A percentile compares a stretch with the other conserved stretches of the same genome.
Evolutionary conservation across 148 eudicot genomes (phyloP).

Genomic region (Fallopia convolvulus): DNA sequence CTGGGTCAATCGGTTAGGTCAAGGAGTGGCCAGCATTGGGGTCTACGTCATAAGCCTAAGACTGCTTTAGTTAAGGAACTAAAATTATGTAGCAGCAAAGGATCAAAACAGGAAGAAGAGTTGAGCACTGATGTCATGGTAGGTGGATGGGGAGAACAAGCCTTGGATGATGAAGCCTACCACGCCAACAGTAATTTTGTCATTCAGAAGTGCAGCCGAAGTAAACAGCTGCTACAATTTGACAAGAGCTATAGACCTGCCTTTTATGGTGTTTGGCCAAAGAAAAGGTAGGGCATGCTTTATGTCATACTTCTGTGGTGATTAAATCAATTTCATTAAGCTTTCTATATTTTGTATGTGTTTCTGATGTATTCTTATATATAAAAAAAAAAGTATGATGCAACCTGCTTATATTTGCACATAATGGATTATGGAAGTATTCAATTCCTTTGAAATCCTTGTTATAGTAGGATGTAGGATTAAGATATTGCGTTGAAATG

Average conservation of each 20-base stretch:
- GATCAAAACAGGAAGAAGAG: slow-evolving; percentile 40
- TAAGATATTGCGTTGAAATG: neutral
- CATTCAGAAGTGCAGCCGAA: slow-evolving; percentile 21
- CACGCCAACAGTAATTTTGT: slow-evolving; percentile 21
- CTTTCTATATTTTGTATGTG: neutral
- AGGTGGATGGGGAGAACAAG: slow-evolving; percentile 48
- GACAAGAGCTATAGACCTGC: slow-evolving; percentile 90
- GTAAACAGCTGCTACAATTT: slow-evolving; percentile 77
- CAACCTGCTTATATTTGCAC: neutral
- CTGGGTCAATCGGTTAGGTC: slow-evolving; percentile 47
- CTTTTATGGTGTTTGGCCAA: slow-evolving; percentile 88
- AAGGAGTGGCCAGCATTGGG: slow-evolving; percentile 56
- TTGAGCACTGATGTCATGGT: slow-evolving; percentile 36
- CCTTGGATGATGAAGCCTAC: slow-evolving; percentile 24
- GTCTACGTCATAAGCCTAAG: slow-evolving; percentile 65
- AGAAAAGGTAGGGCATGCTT: slow-evolving; percentile 43
- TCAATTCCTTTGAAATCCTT: neutral
- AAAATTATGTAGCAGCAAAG: slow-evolving; percentile 50
- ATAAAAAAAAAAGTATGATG: neutral
- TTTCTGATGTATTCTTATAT: neutral
- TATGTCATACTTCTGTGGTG: neutral
- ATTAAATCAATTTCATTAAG: neutral
- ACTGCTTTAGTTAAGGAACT: slow-evolving; percentile 55
- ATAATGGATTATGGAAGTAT: neutral
- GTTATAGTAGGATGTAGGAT: neutral